phyloP scores from a whole-genome alignment of 2,329 filamentous ascomycete genomes.

The Diaporthe capsici region DNA sequence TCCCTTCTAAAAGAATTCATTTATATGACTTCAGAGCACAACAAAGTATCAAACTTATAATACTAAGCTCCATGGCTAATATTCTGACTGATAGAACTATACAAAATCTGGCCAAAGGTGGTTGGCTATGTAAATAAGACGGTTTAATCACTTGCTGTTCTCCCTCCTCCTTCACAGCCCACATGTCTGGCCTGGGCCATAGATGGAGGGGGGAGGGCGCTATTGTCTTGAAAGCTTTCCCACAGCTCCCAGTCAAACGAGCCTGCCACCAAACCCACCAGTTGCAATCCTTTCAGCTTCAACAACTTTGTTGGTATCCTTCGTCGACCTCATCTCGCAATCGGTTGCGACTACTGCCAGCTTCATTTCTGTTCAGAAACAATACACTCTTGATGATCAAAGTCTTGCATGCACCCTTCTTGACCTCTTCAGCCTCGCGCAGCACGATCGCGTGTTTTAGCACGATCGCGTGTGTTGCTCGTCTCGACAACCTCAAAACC shows the following conservation, averaged over 20 bases:
- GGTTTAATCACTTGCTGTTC: background rate
- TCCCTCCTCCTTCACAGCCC: constrained; percentile 16
- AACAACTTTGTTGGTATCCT: background rate
- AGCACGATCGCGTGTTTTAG: too few species aligned
- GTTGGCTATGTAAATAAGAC: background rate
- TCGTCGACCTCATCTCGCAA: background rate
- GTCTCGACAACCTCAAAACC: background rate
- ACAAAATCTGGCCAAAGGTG: too few species aligned
- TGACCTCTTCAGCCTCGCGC: too few species aligned
- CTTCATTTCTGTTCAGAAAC: background rate
- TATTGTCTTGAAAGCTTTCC: background rate
- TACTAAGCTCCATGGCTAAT: background rate
- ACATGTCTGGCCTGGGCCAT: background rate
- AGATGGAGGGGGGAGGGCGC: background rate
- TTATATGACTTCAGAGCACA: background rate
- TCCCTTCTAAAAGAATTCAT: background rate
- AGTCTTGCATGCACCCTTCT: too few species aligned
- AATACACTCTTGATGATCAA: too few species aligned
- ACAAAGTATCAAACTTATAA: background rate
- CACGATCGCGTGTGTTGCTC: background rate
- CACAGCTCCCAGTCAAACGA: background rate
- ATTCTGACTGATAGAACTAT: background rate
- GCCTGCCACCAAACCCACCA: background rate
- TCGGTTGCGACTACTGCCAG: background rate
- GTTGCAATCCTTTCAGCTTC: background rate